Evolutionary conservation across 2,329 filamentous ascomycete genomes (phyloP), one percentile per base, ranked within the genome.

Genomic region (Aspergillus calidoustus): DNA sequence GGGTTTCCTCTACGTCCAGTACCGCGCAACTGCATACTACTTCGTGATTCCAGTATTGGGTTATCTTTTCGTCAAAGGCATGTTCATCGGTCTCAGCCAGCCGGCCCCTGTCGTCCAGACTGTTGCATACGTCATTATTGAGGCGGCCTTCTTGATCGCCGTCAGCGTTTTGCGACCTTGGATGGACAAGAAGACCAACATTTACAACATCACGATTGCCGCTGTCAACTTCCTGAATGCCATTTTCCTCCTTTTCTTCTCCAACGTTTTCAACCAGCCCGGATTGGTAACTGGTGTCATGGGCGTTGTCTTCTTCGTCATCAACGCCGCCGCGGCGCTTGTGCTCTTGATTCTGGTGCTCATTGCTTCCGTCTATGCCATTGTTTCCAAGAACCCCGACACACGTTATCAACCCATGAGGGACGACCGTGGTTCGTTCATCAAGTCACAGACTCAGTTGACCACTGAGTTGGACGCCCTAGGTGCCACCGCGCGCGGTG

Each of bases 101-200:
- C 81, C 81, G 48, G 86, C 83, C 38, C 87, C 88, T 34, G 86
- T 87, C 4, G 88, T 89, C 22, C 93, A 97, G 78, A 92, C 92
- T 9, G 83, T 97, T 61, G 91, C 89, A 17, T 84, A 97, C 61
- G 83, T 98, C 46, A 82, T 97, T 62, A 87, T 97, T 60, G 94
- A 98, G 78, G 89, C 89, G 2, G 86, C 79, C 56, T 89, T 91
- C 69, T 84, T 98, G 60, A 90, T 97, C 69, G 87, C 81, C 23
- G 88, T 92, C 59, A 90, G 88, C 63, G 89, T 96, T 57, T 81
- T 97, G 68, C 89, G 92, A 63, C 94, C 94, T 19, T 98, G 92
- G 90, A 98, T 98, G 94, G 94, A 97, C 84, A 97, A 97, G 87
- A 94, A 93, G 81, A 97, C 92, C 64, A 98, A 97, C 78, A 89